Conservation (phyloP, 192 early-diverging fungal genomes). For the Oehlia diaphana region DNA sequence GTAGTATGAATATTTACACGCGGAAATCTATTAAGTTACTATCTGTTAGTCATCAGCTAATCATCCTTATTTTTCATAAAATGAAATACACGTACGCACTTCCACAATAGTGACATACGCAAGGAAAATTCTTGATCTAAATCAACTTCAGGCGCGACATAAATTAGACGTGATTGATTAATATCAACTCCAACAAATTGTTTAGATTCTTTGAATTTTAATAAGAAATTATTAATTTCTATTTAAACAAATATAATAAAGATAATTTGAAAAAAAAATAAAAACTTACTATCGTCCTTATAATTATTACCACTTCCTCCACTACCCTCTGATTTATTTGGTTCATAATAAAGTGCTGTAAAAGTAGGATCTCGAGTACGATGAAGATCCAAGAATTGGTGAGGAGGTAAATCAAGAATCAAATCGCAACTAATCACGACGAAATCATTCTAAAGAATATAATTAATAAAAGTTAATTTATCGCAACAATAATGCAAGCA, state of each 20-base stretch:
- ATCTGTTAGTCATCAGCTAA: background rate
- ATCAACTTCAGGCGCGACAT: conserved; percentile 42
- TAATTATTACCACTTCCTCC: conserved; percentile 43
- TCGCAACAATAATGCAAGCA: background rate
- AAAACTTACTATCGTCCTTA: conserved; percentile 47
- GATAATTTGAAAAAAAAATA: background rate
- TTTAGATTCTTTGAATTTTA: conserved; percentile 24
- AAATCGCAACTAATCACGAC: conserved; percentile 92
- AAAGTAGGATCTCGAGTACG: conserved; percentile 78
- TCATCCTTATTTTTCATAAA: background rate
- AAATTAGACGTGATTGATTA: conserved; percentile 37
- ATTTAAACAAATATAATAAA: conserved; percentile 1
- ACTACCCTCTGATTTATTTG: conserved; percentile 69
- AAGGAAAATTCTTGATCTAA: conserved; percentile 58
- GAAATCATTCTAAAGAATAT: conserved; percentile 69
- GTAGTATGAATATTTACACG: conserved; percentile 75
- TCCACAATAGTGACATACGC: conserved; percentile 51
- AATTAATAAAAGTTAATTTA: conserved; percentile 6
- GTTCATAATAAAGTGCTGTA: conserved; percentile 82
- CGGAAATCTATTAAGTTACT: conserved; percentile 64
- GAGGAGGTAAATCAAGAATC: conserved; percentile 81
- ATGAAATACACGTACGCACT: conserved; percentile 31
- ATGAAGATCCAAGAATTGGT: conserved; percentile 81
- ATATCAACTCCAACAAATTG: conserved; percentile 48
- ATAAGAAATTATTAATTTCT: conserved; percentile 5